Conservation (phyloP, 331 rosid species). For the Malus hybrid region DNA sequence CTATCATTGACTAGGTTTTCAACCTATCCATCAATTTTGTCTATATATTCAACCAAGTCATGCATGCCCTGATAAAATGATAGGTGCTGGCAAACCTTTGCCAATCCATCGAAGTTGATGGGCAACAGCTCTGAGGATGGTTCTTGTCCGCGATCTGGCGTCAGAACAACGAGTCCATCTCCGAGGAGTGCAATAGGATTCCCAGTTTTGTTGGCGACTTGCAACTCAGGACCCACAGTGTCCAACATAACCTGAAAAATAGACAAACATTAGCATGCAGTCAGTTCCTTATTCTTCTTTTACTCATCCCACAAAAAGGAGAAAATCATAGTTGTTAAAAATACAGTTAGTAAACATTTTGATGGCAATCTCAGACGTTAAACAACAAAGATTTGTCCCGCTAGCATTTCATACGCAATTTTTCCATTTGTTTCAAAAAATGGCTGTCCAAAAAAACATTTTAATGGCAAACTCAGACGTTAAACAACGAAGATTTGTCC, state of each 20-base stretch:
- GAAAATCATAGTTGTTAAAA: not conserved
- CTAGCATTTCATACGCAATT: not conserved
- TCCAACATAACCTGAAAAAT: constrained; percentile 85
- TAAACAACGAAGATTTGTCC: not conserved
- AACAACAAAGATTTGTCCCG: not conserved
- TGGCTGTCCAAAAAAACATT: not conserved
- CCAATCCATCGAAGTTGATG: constrained; percentile 70
- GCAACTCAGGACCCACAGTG: constrained; percentile 94
- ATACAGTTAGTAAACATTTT: not conserved
- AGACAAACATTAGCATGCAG: not conserved
- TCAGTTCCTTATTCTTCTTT: not conserved
- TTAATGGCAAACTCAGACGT: not conserved
- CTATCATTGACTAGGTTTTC: not conserved
- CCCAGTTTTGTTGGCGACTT: constrained; percentile 71
- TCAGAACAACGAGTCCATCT: constrained; percentile 67
- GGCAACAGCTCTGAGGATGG: constrained; percentile 80
- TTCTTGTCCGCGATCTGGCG: constrained; percentile 61
- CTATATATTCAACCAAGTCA: not conserved
- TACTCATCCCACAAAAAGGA: not conserved
- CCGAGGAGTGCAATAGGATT: constrained; percentile 57
- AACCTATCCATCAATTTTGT: not conserved
- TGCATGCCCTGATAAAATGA: not conserved
- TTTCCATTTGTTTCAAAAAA: not conserved
- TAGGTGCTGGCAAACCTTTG: constrained; percentile 42
- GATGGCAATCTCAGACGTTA: not conserved